Conservation (phyloP, 176 grass and related monocot species). For the Oryza nivara region DNA sequence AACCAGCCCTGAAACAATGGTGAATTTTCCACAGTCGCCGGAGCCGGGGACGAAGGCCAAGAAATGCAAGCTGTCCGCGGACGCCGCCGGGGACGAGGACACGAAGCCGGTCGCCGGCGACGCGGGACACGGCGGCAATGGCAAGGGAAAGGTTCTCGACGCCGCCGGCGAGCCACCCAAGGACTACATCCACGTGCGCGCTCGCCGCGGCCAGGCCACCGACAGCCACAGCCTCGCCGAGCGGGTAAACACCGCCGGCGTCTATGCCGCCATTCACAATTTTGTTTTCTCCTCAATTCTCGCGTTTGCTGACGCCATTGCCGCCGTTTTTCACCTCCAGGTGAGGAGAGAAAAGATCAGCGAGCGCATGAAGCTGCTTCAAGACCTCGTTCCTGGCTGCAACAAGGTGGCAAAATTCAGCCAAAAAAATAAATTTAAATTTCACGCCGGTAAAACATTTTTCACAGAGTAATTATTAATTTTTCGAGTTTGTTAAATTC, state of each 20-base stretch:
- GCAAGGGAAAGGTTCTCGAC: conserved; percentile 3
- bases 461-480: not conserved
- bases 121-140: not conserved
- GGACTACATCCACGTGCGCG: conserved; percentile 73
- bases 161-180: conserved; percentile 40
- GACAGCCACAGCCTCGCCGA: conserved; percentile 79
- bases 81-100: not conserved
- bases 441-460: not conserved
- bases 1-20: not conserved
- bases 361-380: conserved; percentile 86
- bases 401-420: conserved; percentile 55
- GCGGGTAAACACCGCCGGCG: conserved; percentile 41
- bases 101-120: not conserved
- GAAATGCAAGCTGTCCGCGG: conserved; percentile 40
- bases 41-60: conserved; percentile 42
- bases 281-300: not conserved
- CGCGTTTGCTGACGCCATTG: not conserved
- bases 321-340: conserved; percentile 35
- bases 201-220: conserved; percentile 72
- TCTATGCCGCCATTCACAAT: not conserved
- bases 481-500: not conserved
- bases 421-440: not conserved
- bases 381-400: conserved; percentile 84
- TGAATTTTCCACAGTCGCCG: conserved; percentile 10
- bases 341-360: conserved; percentile 90